A percentile compares a stretch with the other conserved stretches of the same genome.
phyloP scores from a whole-genome alignment of 139 green algal species.

The Chlamydomonas sp. region DNA sequence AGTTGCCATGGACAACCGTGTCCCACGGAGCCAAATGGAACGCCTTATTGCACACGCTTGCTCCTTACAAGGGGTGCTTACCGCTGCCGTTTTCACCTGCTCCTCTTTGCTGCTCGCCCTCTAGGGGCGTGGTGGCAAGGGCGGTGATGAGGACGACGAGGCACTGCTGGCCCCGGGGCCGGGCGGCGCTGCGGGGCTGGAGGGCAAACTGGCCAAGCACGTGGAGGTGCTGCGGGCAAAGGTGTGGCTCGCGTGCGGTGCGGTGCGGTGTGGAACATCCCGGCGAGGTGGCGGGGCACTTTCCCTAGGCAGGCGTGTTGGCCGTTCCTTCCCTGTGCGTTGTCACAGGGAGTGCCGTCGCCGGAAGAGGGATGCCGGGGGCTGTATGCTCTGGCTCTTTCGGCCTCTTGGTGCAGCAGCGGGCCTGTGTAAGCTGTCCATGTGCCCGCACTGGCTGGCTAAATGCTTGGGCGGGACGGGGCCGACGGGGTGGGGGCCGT shows the following conservation, averaged over 20 bases:
- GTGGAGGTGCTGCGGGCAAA: slow-evolving; percentile 90
- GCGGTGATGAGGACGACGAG: slow-evolving; percentile 50
- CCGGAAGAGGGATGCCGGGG: too few relatives aligned
- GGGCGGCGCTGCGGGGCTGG: background rate
- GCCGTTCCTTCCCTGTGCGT: too few relatives aligned
- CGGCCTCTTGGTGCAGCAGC: too few relatives aligned
- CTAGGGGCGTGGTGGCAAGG: background rate
- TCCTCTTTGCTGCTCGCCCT: background rate
- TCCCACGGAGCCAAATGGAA: background rate
- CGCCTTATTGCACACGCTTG: too few relatives aligned
- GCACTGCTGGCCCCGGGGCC: background rate
- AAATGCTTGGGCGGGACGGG: too few relatives aligned
- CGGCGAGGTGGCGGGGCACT: too few relatives aligned
- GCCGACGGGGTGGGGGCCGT: too few relatives aligned
- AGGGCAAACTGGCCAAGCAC: slow-evolving; percentile 70
- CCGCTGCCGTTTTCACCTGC: background rate
- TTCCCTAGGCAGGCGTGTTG: too few relatives aligned
- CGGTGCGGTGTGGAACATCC: background rate
- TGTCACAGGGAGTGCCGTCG: too few relatives aligned
- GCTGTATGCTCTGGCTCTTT: too few relatives aligned
- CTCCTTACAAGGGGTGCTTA: background rate
- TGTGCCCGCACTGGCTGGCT: too few relatives aligned
- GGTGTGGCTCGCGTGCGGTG: slow-evolving; percentile 42
- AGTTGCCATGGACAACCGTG: background rate
- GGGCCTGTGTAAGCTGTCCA: too few relatives aligned